These are phyloP conservation scores for Aspergillus sp. DNA, from an alignment of 2,329 filamentous ascomycete genomes.

Conservation along the genomic window DNA sequence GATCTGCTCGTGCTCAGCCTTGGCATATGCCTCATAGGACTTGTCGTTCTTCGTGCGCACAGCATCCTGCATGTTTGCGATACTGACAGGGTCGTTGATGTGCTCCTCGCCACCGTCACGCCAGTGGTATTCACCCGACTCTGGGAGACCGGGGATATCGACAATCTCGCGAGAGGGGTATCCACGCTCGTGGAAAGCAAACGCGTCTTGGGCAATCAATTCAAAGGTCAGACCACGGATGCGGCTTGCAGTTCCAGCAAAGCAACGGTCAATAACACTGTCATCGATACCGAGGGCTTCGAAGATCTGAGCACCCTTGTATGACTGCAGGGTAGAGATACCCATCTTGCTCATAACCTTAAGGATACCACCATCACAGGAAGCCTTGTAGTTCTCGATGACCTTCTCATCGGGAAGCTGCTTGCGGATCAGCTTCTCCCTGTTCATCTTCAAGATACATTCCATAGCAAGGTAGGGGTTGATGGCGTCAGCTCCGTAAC, in stretches of 20 bases:
- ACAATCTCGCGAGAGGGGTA: constrained; percentile 80
- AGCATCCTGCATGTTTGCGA: constrained; percentile 96
- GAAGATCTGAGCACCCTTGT: constrained; percentile 98
- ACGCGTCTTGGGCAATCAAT: constrained; percentile 88
- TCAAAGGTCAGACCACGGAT: constrained; percentile 95
- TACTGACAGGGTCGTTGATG: constrained; percentile 90
- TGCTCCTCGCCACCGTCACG: constrained; percentile 93
- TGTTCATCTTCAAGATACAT: constrained; percentile 95
- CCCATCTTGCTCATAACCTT: constrained; percentile 99
- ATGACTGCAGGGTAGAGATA: constrained; percentile 92
- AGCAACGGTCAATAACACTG: constrained; percentile 88
- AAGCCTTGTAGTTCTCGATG: constrained; percentile 95
- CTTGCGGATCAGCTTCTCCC: constrained; percentile 89
- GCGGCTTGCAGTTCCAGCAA: constrained; percentile 88
- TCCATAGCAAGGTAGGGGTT: constrained; percentile 96
- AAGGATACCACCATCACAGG: constrained; percentile 90
- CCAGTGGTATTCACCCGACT: constrained; percentile 98
- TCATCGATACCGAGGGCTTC: constrained; percentile 94
- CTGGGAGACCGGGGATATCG: constrained; percentile 75
- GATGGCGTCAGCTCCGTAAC: constrained; percentile 91
- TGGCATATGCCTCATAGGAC: constrained; percentile 95
- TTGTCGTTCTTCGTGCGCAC: constrained; percentile 98
- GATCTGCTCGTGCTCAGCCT: constrained; percentile 91
- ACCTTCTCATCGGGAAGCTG: constrained; percentile 78
- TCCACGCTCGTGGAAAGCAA: constrained; percentile 91